Conservation (phyloP, 371 early-diverging fungal species). For the Dinochytrium kinnereticum region DNA sequence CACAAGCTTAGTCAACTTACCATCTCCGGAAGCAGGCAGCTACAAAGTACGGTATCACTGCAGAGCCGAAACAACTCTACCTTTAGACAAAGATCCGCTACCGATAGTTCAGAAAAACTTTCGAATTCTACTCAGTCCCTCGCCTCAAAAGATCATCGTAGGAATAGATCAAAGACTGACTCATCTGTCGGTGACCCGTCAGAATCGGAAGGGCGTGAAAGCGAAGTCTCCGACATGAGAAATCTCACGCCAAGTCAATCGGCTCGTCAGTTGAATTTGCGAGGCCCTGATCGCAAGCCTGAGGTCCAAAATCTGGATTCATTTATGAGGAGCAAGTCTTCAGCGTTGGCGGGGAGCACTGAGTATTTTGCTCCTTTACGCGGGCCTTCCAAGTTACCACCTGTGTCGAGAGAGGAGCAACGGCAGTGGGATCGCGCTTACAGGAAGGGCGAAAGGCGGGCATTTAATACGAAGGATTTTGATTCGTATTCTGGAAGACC, state of each 20-base stretch:
- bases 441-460: not conserved
- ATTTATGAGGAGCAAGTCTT: not conserved
- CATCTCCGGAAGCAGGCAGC: not conserved
- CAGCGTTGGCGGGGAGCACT: not conserved
- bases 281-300: not conserved
- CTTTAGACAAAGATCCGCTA: not conserved
- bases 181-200: too few species aligned
- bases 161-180: not conserved
- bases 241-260: not conserved
- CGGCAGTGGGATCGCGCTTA: constrained; percentile 12
- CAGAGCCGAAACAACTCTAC: too few species aligned
- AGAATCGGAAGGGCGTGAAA: too few species aligned
- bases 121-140: not conserved
- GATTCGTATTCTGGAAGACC: constrained; percentile 13
- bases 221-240: not conserved
- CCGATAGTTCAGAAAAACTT: not conserved
- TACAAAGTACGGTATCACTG: not conserved
- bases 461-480: constrained; percentile 2
- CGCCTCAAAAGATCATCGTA: not conserved
- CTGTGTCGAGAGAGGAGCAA: constrained; percentile 13
- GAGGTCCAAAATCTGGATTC: not conserved
- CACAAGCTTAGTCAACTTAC: not conserved
- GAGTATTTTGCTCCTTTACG: constrained; percentile 13
- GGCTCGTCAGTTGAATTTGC: not conserved
- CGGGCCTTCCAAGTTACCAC: constrained; percentile 8